These are phyloP conservation scores for Neoboletus subvelutipes DNA, from an alignment of 768 basidiomycete species.

Conservation along the genomic window DNA sequence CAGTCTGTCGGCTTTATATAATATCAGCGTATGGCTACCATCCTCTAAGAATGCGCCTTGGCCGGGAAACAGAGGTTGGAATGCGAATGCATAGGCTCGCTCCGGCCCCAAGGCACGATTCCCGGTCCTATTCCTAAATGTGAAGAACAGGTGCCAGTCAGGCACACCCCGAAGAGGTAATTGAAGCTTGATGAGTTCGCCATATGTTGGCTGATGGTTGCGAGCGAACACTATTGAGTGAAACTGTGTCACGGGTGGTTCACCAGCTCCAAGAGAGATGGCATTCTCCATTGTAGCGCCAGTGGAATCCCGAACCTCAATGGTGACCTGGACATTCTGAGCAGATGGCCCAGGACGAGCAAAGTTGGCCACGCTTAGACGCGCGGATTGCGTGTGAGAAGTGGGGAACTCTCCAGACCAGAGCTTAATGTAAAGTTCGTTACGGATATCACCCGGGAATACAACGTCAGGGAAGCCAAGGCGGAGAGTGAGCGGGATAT, in stretches of 20 bases:
- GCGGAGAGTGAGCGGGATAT: conserved; percentile 77
- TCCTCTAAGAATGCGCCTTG: conserved; percentile 81
- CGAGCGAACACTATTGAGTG: conserved; percentile 89
- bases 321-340: conserved; percentile 76
- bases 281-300: conserved; percentile 68
- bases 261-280: conserved; percentile 83
- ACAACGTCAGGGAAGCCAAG: conserved; percentile 97
- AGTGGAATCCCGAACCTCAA: conserved; percentile 79
- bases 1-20: conserved; percentile 82
- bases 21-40: conserved; percentile 79
- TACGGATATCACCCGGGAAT: conserved; percentile 88
- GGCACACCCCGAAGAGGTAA: conserved; percentile 67
- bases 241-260: conserved; percentile 76
- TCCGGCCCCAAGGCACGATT: conserved; percentile 54
- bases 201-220: conserved; percentile 87
- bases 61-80: conserved; percentile 82
- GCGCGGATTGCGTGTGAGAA: conserved; percentile 51
- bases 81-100: conserved; percentile 88
- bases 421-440: conserved; percentile 94
- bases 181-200: conserved; percentile 88
- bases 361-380: conserved; percentile 56
- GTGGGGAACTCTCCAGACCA: conserved; percentile 89
- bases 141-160: conserved; percentile 92
- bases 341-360: conserved; percentile 54
- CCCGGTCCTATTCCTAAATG: conserved; percentile 75